Percentiles rank a stretch among this genome's conserved stretches.
These are phyloP conservation scores for Aristolochia californica DNA, from an alignment of 164 flowering plant genomes.

Conservation along the genomic window DNA sequence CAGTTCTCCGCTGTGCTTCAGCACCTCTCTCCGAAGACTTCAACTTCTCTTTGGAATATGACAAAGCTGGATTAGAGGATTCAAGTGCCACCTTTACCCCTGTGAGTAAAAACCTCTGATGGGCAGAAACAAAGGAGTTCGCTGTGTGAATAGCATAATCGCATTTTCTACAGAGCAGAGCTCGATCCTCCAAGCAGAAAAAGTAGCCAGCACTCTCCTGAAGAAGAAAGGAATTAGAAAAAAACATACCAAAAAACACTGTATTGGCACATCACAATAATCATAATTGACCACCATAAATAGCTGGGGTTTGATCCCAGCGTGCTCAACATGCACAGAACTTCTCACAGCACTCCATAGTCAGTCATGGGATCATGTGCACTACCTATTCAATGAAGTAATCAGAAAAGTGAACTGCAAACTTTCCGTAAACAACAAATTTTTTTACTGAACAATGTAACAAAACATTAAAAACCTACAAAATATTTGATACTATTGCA, in stretches of 20 bases:
- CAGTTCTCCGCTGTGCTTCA: constrained; percentile 16
- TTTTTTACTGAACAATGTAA: no score
- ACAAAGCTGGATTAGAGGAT: constrained; percentile 29
- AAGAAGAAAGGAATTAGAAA: constrained; percentile 1
- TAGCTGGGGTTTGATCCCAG: no score
- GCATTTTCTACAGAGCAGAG: constrained; percentile 85
- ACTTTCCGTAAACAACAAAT: no score
- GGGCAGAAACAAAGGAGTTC: constrained; percentile 54
- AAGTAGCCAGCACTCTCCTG: constrained; percentile 83
- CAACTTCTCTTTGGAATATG: constrained; percentile 30
- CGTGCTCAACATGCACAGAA: no score
- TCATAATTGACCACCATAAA: no score
- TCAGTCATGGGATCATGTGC: no score
- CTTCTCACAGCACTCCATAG: no score
- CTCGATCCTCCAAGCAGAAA: constrained; percentile 91
- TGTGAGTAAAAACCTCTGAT: constrained; percentile 83
- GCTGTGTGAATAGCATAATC: constrained; percentile 75
- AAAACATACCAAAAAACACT: neutral
- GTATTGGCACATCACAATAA: no score
- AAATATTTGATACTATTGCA: no score
- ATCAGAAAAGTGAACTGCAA: no score
- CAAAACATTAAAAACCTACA: no score
- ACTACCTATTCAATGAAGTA: no score
- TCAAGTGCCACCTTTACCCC: constrained; percentile 88
- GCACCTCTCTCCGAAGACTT: constrained; percentile 20